phyloP scores from a whole-genome alignment of 2,329 filamentous ascomycete genomes.

The Penicillium oxalicum region DNA sequence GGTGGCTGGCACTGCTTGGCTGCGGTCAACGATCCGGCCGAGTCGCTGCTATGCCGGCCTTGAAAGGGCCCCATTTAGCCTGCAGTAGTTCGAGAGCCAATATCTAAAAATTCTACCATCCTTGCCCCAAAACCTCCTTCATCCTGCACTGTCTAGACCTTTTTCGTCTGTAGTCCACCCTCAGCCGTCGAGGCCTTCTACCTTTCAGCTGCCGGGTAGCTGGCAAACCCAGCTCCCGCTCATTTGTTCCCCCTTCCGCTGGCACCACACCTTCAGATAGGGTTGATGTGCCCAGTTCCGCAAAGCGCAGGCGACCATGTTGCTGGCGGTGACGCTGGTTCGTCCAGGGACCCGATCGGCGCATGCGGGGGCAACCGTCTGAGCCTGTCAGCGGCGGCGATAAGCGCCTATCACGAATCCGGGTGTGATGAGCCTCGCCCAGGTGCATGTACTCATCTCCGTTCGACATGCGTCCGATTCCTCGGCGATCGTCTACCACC shows the following conservation, averaged over 20 bases:
- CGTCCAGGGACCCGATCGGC: conserved; percentile 4
- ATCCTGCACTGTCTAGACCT: neutral
- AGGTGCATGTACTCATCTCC: conserved; percentile 23
- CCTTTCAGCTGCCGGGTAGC: too few relatives aligned
- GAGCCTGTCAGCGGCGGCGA: conserved; percentile 17
- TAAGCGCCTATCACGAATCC: conserved; percentile 28
- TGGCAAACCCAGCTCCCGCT: neutral
- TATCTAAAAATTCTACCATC: conserved; percentile 4
- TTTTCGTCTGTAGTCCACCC: neutral
- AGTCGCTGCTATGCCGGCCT: conserved; percentile 6
- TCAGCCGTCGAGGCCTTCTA: neutral
- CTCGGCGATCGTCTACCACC: conserved; percentile 13
- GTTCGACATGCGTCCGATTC: conserved; percentile 14
- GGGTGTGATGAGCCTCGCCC: conserved; percentile 28
- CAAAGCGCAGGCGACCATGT: conserved; percentile 5
- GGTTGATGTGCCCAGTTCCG: neutral
- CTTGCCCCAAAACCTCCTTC: neutral
- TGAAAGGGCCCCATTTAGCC: conserved; percentile 6
- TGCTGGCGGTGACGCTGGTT: conserved; percentile 8
- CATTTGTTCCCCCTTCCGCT: neutral
- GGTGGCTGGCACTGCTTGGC: neutral
- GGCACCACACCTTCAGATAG: neutral
- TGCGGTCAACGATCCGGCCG: conserved; percentile 2
- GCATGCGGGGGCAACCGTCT: conserved; percentile 11
- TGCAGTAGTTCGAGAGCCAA: conserved; percentile 17